Evolutionary conservation across 805 yeast species (phyloP).

Genomic region (Myxozyma melibiosi): DNA sequence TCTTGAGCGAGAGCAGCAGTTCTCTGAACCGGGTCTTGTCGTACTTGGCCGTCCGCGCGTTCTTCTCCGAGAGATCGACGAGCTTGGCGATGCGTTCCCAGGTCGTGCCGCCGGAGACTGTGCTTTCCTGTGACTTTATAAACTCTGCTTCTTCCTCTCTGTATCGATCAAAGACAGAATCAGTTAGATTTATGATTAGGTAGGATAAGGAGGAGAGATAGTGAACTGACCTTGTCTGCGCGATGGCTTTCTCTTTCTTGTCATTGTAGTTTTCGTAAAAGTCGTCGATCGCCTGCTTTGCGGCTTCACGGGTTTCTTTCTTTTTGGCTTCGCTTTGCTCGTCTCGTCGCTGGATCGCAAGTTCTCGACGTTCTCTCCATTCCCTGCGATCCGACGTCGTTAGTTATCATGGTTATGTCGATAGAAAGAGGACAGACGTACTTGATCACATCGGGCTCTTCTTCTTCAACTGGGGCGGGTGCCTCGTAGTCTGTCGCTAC

Average conservation of each 20-base stretch:
- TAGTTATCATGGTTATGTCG: background rate
- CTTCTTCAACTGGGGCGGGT: conserved; percentile 18
- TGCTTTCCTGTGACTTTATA: conserved; percentile 69
- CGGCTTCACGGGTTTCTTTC: conserved; percentile 68
- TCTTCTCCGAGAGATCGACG: conserved; percentile 49
- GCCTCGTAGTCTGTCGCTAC: background rate
- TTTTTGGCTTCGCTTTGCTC: conserved; percentile 65
- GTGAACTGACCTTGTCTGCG: conserved; percentile 50
- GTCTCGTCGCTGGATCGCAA: conserved; percentile 81
- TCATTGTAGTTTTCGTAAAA: conserved; percentile 88
- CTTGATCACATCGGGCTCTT: conserved; percentile 32
- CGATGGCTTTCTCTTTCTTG: conserved; percentile 72
- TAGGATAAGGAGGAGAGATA: background rate
- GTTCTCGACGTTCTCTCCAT: conserved; percentile 81
- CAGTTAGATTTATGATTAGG: background rate
- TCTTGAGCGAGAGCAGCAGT: conserved; percentile 64
- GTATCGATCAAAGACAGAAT: background rate
- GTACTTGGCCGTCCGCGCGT: conserved; percentile 47
- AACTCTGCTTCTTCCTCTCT: conserved; percentile 68
- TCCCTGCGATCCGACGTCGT: conserved; percentile 42
- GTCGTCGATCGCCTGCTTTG: conserved; percentile 81
- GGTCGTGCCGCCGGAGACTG: conserved; percentile 49
- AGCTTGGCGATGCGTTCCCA: conserved; percentile 65
- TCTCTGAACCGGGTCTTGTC: conserved; percentile 74
- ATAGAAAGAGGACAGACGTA: background rate